Percentiles rank a stretch among this genome's conserved stretches.
Conservation (phyloP, 2,329 filamentous ascomycete species). For the Penicillium olsonii region DNA sequence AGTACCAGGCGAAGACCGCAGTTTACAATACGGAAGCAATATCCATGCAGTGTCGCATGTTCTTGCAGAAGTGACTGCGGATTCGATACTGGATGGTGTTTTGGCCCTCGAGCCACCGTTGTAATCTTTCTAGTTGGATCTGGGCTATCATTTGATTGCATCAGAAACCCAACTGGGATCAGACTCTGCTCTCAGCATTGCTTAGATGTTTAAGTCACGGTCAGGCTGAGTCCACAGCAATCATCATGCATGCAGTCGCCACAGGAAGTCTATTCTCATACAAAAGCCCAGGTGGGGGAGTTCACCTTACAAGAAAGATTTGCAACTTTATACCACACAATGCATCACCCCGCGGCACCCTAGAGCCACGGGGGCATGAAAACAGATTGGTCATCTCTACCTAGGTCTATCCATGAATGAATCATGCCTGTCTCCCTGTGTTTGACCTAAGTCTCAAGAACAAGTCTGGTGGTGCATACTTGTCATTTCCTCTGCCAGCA, state of each 20-base stretch:
- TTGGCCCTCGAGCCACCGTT: constrained; percentile 60
- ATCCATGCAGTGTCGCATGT: constrained; percentile 66
- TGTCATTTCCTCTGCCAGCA: constrained; percentile 10
- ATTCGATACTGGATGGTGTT: constrained; percentile 61
- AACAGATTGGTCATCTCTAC: too few relatives aligned
- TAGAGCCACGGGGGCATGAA: too few relatives aligned
- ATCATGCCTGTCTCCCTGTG: constrained; percentile 8
- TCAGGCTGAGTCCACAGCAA: too few relatives aligned
- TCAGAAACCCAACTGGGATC: constrained; percentile 10
- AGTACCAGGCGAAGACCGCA: constrained; percentile 71
- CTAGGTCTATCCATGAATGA: too few relatives aligned
- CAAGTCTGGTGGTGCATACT: constrained; percentile 32
- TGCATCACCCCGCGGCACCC: too few relatives aligned
- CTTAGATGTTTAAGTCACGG: too few relatives aligned
- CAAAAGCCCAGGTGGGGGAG: too few relatives aligned
- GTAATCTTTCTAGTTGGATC: constrained; percentile 28
- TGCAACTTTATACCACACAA: too few relatives aligned
- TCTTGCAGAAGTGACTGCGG: constrained; percentile 60
- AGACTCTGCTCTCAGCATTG: too few relatives aligned
- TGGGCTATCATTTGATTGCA: background rate
- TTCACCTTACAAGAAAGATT: too few relatives aligned
- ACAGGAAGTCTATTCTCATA: too few relatives aligned
- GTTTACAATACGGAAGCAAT: constrained; percentile 90
- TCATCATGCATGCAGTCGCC: too few relatives aligned
- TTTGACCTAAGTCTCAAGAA: constrained; percentile 27